phyloP scores from a whole-genome alignment of 106 monocot genomes.

The Platanthera guangdongensis region DNA sequence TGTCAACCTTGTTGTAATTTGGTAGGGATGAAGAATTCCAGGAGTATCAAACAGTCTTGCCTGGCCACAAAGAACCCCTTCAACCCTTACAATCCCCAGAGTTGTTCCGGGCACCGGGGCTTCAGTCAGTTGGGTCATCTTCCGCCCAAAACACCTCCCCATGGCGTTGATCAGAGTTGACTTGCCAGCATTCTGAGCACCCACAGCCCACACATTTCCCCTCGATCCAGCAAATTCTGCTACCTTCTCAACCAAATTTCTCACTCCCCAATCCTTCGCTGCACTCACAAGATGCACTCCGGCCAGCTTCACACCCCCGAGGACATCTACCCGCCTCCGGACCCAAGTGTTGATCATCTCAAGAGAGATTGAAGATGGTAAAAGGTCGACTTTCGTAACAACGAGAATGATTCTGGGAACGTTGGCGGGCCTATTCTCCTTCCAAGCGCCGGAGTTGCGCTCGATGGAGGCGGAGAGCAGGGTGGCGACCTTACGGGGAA shows the following conservation, averaged over 20 bases:
- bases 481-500: slow-evolving; percentile 52
- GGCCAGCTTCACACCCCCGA: slow-evolving; percentile 34
- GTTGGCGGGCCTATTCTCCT: slow-evolving; percentile 60
- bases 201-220: slow-evolving; percentile 95
- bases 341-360: slow-evolving; percentile 56
- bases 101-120: slow-evolving; percentile 96
- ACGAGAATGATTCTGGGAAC: slow-evolving; percentile 74
- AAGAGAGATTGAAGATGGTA: slow-evolving; percentile 49
- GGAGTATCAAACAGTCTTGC: slow-evolving; percentile 93
- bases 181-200: slow-evolving; percentile 94
- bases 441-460: slow-evolving; percentile 41
- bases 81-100: slow-evolving; percentile 72
- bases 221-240: slow-evolving; percentile 50
- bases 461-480: slow-evolving; percentile 44
- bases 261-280: slow-evolving; percentile 62
- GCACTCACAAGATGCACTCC: slow-evolving; percentile 85
- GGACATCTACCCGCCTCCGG: slow-evolving; percentile 34
- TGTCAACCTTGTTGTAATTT: slow-evolving; percentile 66
- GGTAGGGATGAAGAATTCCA: slow-evolving; percentile 75
- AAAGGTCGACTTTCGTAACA: slow-evolving; percentile 71
- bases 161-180: slow-evolving; percentile 97
- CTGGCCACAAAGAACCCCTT: slow-evolving; percentile 61
- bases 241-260: slow-evolving; percentile 65
- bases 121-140: slow-evolving; percentile 58
- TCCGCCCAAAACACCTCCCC: slow-evolving; percentile 44